Conservation (phyloP, 2,329 filamentous ascomycete genomes). For the Coniochaeta hoffmannii region DNA sequence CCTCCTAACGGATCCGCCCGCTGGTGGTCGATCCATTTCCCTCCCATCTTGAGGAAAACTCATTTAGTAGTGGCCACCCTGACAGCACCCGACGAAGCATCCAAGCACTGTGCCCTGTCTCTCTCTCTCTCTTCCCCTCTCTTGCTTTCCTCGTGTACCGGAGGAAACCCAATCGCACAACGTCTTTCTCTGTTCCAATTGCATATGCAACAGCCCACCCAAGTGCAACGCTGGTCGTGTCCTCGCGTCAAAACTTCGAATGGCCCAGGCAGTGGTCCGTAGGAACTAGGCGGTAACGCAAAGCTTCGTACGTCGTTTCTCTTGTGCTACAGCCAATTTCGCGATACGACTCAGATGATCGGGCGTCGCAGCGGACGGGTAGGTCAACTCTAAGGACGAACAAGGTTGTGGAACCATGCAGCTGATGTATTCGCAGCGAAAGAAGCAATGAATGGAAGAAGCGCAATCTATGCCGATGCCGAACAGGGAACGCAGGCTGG, state of each 20-base stretch:
- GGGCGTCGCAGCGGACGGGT: constrained; percentile 11
- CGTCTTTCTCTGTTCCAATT: constrained; percentile 7
- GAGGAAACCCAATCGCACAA: neutral
- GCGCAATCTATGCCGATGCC: constrained; percentile 16
- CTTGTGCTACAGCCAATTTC: constrained; percentile 3
- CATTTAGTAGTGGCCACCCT: constrained; percentile 36
- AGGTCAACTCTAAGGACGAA: constrained; percentile 11
- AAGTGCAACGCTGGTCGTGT: neutral
- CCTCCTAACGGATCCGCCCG: constrained; percentile 41
- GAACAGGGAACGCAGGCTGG: constrained; percentile 10
- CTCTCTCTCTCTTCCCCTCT: constrained; percentile 15
- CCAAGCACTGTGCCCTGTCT: constrained; percentile 15
- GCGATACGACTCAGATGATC: constrained; percentile 4
- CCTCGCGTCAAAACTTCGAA: neutral
- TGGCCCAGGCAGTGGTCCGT: neutral
- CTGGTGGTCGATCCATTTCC: constrained; percentile 38
- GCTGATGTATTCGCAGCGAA: constrained; percentile 18
- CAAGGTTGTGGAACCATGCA: constrained; percentile 18
- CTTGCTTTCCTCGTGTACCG: constrained; percentile 5
- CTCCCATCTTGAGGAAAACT: constrained; percentile 48
- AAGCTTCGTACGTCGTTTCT: neutral
- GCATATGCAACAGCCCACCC: constrained; percentile 16
- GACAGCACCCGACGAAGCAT: constrained; percentile 14
- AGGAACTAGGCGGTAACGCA: neutral
- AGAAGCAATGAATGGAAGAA: constrained; percentile 14